These are phyloP conservation scores for Ustilago crameri DNA, from an alignment of 1,284 basidiomycete genomes.

Conservation along the genomic window DNA sequence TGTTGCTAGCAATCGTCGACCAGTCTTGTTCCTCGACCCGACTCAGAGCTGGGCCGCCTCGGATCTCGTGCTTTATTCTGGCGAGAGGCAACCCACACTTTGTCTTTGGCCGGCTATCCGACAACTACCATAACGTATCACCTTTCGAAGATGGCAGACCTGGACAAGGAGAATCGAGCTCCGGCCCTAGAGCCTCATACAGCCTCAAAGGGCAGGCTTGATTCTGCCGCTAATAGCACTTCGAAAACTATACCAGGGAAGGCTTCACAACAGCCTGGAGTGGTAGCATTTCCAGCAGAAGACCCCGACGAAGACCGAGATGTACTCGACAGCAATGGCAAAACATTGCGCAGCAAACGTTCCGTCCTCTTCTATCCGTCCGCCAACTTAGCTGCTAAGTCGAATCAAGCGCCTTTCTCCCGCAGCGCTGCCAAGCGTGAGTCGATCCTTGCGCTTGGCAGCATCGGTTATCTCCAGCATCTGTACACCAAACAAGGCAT, in stretches of 20 bases:
- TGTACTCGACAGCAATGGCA: constrained; percentile 33
- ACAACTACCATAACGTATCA: no score
- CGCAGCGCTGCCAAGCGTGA: constrained; percentile 58
- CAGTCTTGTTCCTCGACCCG: no score
- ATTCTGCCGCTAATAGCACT: neutral
- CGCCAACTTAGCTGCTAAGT: constrained; percentile 32
- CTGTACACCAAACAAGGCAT: constrained; percentile 59
- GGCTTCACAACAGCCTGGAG: neutral
- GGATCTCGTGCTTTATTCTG: no score
- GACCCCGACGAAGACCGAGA: constrained; percentile 34
- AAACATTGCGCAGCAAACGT: constrained; percentile 27
- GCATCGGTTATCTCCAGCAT: constrained; percentile 58
- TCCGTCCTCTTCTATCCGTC: constrained; percentile 50
- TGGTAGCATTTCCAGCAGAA: constrained; percentile 26
- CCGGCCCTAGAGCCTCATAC: neutral
- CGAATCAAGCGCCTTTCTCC: constrained; percentile 56
- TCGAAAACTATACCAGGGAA: neutral
- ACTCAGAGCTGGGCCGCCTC: no score
- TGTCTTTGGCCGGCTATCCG: no score
- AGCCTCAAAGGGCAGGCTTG: neutral
- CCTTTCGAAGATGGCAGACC: constrained; percentile 13
- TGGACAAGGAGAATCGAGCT: constrained; percentile 30
- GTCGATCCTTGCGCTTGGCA: constrained; percentile 52
- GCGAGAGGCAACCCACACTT: no score
- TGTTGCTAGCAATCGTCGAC: no score